These are phyloP conservation scores for Glutinoglossum americanum DNA, from an alignment of 495 filamentous ascomycete species.

Conservation along the genomic window DNA sequence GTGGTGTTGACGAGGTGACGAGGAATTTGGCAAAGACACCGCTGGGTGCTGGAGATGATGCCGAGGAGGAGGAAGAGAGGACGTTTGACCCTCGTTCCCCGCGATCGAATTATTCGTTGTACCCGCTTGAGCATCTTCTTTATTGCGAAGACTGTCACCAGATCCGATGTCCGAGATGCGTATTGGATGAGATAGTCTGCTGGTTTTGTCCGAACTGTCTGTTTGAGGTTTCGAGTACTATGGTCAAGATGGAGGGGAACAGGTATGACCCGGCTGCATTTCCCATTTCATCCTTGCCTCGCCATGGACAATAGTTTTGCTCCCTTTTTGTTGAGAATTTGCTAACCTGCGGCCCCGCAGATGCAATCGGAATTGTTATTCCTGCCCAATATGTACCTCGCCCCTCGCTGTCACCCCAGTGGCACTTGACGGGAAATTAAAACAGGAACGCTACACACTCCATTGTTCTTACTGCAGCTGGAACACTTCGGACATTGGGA, in stretches of 20 bases:
- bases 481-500: constrained; percentile 71
- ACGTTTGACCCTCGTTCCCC: constrained; percentile 72
- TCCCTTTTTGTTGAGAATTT: background rate
- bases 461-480: constrained; percentile 78
- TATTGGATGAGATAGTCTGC: constrained; percentile 74
- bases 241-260: constrained; percentile 78
- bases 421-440: constrained; percentile 14
- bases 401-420: constrained; percentile 51
- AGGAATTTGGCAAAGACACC: constrained; percentile 14
- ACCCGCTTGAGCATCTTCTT: constrained; percentile 79
- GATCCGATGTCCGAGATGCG: constrained; percentile 82
- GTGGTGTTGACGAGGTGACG: constrained; percentile 15
- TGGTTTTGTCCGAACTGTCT: constrained; percentile 93
- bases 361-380: constrained; percentile 85
- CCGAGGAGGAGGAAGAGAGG: constrained; percentile 49
- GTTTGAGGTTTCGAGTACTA: constrained; percentile 82
- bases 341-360: constrained; percentile 20
- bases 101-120: constrained; percentile 72
- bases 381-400: constrained; percentile 75
- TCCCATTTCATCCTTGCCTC: background rate
- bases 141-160: constrained; percentile 95
- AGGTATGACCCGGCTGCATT: constrained; percentile 33
- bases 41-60: constrained; percentile 28
- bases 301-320: background rate
- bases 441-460: constrained; percentile 44